phyloP scores from a whole-genome alignment of 2,329 filamentous ascomycete genomes.

The Paracorniculantispora psalliotae region DNA sequence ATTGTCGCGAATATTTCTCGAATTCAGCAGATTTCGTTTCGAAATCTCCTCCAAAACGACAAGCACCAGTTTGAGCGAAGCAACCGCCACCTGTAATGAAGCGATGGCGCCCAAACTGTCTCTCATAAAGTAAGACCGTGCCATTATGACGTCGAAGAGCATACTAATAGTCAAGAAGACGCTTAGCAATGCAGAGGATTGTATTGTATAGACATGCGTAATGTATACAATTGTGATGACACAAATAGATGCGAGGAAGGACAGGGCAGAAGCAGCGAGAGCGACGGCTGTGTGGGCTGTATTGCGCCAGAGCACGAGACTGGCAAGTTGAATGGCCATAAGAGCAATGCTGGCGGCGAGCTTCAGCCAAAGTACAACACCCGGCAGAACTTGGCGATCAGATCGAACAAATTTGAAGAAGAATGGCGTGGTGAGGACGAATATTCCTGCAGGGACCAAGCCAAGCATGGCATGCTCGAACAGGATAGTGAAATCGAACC shows the following conservation, averaged over 20 bases:
- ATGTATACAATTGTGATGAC: constrained; percentile 26
- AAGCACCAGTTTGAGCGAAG: constrained; percentile 24
- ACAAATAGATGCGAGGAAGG: constrained; percentile 23
- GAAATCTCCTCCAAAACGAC: constrained; percentile 28
- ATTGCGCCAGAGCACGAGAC: constrained; percentile 24
- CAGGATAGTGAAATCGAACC: neutral
- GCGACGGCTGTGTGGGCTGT: constrained; percentile 20
- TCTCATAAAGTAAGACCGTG: constrained; percentile 30
- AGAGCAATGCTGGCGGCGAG: neutral
- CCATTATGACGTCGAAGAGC: constrained; percentile 29
- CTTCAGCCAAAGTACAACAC: constrained; percentile 20
- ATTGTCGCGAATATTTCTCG: constrained; percentile 4
- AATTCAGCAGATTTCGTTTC: constrained; percentile 18
- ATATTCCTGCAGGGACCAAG: neutral
- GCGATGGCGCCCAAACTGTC: constrained; percentile 20
- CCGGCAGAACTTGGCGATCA: neutral
- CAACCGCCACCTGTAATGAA: constrained; percentile 21
- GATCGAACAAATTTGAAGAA: neutral
- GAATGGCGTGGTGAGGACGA: neutral
- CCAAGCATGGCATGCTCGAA: neutral
- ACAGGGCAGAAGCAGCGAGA: constrained; percentile 24
- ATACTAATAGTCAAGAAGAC: constrained; percentile 28
- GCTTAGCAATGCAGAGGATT: constrained; percentile 30
- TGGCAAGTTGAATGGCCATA: constrained; percentile 18
- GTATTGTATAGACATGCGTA: constrained; percentile 28